Base-by-base conservation (phyloP, 169 alveolate genomes). In the Eimeria sp. region DNA sequence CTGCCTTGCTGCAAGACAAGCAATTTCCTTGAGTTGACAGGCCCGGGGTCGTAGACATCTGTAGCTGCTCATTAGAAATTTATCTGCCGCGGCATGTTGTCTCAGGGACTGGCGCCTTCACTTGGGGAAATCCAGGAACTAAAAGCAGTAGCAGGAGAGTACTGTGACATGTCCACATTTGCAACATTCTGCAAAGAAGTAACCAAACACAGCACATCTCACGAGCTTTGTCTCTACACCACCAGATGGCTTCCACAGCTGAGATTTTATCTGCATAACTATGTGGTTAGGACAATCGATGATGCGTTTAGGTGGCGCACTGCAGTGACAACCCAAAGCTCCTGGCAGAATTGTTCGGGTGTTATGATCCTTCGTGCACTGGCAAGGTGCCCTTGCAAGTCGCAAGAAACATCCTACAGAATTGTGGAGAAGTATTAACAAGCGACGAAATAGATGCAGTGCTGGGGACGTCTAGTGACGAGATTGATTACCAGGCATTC, bases 81-180 rank as follows among this genome's bases (percentile, higher is more conserved):
- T 34, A 49, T 22, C 80, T 30, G 27, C 47, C 57, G 6, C 25
- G 65, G 27, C 11, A 25, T 58, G 51, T 58, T 84, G 34, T 58
- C 16, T 87, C 83, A 87, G 94, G 94, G 94, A 27, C 34, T 87
- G 63, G 94, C 94, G 25, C 94, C 94, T 22, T 87, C 94, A 49
- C 94, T 87, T 43, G 49, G 54, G 61, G 94, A 87, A 63, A 63
- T 61, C 49, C 70, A 63, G 83, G 94, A 87, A 61, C 94, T 87
- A 75, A 63, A 61, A 13, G 82, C 61, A 43, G 84, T 87, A 13
- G 94, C 82, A 14, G 94, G 94, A 49, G 83, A 87, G 65, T 87
- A 87, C 72, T 87, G 94, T 22, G 94, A 87, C 65, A 63, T 87
- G 67, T 45, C 94, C 63, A 87, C 94, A 40, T 87, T 87, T 75